Conservation (phyloP, 106 monocot species). For the Platanthera zijinensis region DNA sequence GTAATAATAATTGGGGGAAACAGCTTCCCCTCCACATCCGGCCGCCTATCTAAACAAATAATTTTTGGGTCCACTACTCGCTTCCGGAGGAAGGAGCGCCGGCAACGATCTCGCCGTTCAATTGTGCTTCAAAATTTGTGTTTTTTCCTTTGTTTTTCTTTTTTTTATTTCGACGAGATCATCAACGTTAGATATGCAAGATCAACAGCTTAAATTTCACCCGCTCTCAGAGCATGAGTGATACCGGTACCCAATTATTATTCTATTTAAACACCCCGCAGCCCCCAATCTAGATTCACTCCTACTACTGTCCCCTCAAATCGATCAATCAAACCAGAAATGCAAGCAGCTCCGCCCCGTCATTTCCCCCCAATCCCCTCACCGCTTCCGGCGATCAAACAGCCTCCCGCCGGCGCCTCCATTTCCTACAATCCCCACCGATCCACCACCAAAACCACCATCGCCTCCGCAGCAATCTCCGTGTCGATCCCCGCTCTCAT, state of each 20-base stretch:
- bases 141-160: no score
- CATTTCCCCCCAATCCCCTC: background rate
- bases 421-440: background rate
- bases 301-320: background rate
- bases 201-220: no score
- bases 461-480: background rate
- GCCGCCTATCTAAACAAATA: background rate
- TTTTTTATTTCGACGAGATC: no score
- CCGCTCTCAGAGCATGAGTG: no score
- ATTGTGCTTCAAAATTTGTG: no score
- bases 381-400: conserved; percentile 4
- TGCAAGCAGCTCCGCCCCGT: background rate
- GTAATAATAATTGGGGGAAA: no score
- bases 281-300: background rate
- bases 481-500: background rate
- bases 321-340: background rate
- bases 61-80: no score
- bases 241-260: no score
- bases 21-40: no score
- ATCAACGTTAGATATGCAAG: no score
- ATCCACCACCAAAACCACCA: background rate
- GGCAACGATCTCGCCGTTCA: no score
- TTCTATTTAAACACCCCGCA: background rate
- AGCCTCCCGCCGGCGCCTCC: background rate
- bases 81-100: no score